A percentile compares a stretch with the other conserved stretches of the same genome.
Conservation (phyloP, 1,139 yeast genomes). For the Protomyces pachydermus region DNA sequence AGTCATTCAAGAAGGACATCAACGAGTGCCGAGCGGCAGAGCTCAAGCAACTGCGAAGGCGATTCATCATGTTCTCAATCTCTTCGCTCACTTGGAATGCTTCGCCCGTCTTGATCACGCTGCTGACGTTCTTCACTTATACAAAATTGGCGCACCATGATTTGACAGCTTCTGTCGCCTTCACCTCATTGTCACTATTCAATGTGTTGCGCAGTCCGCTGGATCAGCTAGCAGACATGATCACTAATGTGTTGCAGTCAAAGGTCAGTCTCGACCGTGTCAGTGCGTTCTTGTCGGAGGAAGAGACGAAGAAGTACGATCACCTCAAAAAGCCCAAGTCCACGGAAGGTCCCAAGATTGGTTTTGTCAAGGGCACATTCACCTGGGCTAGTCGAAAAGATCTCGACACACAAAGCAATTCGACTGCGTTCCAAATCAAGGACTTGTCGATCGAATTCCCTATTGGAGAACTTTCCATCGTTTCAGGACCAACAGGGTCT, state of each 20-base stretch:
- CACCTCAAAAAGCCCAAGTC: conserved; percentile 46
- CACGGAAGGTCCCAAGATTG: conserved; percentile 54
- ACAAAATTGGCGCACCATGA: conserved; percentile 58
- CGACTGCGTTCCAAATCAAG: conserved; percentile 62
- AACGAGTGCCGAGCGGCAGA: conserved; percentile 62
- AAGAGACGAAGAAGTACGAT: conserved; percentile 67
- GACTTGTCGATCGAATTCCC: conserved; percentile 54
- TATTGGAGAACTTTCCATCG: conserved; percentile 62
- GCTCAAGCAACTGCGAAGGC: conserved; percentile 48
- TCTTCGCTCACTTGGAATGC: conserved; percentile 63
- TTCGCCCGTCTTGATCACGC: conserved; percentile 69
- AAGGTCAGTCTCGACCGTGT: conserved; percentile 45
- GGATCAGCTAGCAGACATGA: conserved; percentile 51
- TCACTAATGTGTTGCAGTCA: conserved; percentile 37
- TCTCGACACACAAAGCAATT: conserved; percentile 22
- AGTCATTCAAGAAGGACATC: conserved; percentile 59
- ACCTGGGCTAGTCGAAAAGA: conserved; percentile 50
- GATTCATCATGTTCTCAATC: conserved; percentile 63
- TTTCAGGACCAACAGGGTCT: conserved; percentile 81
- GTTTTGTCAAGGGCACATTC: conserved; percentile 63
- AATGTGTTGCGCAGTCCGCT: conserved; percentile 55
- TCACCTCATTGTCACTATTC: conserved; percentile 59
- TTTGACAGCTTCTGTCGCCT: conserved; percentile 70
- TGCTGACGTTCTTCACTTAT: conserved; percentile 67
- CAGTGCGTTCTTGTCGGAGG: conserved; percentile 62